phyloP scores from a whole-genome alignment of 2,329 filamentous ascomycete species.

The Albophoma yamanashiensis region DNA sequence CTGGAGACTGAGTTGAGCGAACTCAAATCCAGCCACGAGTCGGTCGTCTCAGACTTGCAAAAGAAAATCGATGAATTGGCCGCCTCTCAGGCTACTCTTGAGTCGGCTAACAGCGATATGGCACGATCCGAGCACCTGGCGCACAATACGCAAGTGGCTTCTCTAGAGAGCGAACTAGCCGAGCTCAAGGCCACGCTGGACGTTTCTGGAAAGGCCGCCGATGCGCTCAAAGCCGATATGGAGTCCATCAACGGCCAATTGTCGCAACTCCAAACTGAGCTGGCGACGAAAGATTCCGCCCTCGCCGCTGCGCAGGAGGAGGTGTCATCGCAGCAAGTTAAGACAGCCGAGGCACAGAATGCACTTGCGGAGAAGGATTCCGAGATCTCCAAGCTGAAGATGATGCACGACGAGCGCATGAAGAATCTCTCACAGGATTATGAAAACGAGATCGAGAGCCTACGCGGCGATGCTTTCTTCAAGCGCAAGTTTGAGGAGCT shows the following conservation, averaged over 20 bases:
- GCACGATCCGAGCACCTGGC: constrained; percentile 33
- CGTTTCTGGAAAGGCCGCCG: constrained; percentile 33
- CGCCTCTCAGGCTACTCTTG: constrained; percentile 32
- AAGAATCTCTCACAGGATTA: constrained; percentile 49
- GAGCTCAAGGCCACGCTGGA: constrained; percentile 39
- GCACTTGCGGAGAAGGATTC: constrained; percentile 37
- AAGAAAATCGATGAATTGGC: constrained; percentile 43
- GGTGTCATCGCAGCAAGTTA: constrained; percentile 32
- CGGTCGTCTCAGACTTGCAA: constrained; percentile 36
- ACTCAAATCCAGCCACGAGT: constrained; percentile 39
- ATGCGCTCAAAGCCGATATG: constrained; percentile 30
- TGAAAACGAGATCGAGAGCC: constrained; percentile 53
- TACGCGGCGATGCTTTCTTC: constrained; percentile 52
- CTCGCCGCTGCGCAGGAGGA: constrained; percentile 32
- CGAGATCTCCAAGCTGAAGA: constrained; percentile 39
- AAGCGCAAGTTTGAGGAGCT: constrained; percentile 53
- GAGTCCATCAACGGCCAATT: constrained; percentile 30
- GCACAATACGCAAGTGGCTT: constrained; percentile 32
- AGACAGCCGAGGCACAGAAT: constrained; percentile 35
- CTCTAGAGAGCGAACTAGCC: constrained; percentile 40
- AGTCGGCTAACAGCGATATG: constrained; percentile 33
- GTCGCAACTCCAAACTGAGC: constrained; percentile 24
- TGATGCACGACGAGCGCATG: constrained; percentile 47
- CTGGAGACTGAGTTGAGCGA: constrained; percentile 39
- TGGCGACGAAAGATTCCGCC: constrained; percentile 33